Percentiles rank a stretch among this genome's conserved stretches.
phyloP scores from a whole-genome alignment of 192 early-diverging fungal genomes.

The Podila epicladia region DNA sequence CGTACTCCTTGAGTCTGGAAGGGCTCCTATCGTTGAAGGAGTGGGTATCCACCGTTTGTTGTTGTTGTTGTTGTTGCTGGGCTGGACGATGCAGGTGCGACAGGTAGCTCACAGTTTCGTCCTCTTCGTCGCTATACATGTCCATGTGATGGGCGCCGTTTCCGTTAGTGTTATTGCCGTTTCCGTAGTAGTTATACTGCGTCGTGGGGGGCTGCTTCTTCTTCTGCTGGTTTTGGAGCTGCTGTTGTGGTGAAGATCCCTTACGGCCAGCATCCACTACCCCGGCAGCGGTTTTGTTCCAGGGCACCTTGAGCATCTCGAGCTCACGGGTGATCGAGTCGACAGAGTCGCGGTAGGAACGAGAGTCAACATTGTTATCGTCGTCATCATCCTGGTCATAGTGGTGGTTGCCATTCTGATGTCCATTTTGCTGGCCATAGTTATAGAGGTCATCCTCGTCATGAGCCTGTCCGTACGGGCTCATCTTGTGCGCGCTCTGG shows the following conservation, averaged over 20 bases:
- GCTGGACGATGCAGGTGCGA: constrained; percentile 13
- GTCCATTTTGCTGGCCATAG: constrained; percentile 6
- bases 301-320: constrained; percentile 49
- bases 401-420: neutral
- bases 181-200: constrained; percentile 1
- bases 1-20: constrained; percentile 43
- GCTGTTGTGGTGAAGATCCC: constrained; percentile 10
- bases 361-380: constrained; percentile 10
- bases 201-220: constrained; percentile 4
- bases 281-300: constrained; percentile 25
- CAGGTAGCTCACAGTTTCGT: constrained; percentile 16
- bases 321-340: constrained; percentile 52
- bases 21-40: constrained; percentile 36
- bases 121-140: constrained; percentile 8
- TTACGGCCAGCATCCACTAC: constrained; percentile 3
- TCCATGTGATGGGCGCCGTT: constrained; percentile 14
- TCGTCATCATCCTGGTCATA: constrained; percentile 9
- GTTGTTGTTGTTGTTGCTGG: constrained; percentile 7
- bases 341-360: constrained; percentile 36
- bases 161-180: neutral
- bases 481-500: constrained; percentile 5
- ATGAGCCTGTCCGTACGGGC: constrained; percentile 9
- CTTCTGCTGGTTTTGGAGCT: neutral
- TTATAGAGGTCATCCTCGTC: constrained; percentile 7
- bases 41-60: constrained; percentile 21